Evolutionary conservation across 495 filamentous ascomycete genomes (phyloP).

Genomic region (Xylaria scruposa): DNA sequence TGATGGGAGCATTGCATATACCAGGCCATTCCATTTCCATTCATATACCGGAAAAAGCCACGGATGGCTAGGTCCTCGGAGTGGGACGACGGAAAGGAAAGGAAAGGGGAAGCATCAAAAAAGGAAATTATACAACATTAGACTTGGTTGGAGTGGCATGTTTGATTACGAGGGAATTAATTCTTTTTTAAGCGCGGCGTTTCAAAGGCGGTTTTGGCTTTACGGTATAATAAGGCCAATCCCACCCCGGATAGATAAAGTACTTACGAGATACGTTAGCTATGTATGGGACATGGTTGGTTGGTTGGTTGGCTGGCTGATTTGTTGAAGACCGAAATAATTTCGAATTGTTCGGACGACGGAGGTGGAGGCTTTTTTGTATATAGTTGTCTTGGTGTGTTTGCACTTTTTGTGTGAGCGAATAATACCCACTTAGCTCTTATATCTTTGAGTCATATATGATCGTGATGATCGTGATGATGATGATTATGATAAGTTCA

Average conservation of each 20-base stretch:
- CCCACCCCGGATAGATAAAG: background rate
- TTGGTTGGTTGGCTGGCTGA: too few relatives aligned
- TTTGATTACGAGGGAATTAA: background rate
- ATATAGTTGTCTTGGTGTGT: background rate
- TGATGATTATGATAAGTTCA: too few relatives aligned
- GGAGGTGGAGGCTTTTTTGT: background rate
- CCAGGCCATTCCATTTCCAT: conserved; percentile 12
- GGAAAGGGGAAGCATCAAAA: conserved; percentile 8
- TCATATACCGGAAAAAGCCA: conserved; percentile 1
- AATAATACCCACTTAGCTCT: conserved; percentile 9
- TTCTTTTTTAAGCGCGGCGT: conserved; percentile 16
- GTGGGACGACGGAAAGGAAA: background rate
- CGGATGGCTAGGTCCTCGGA: background rate
- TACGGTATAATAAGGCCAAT: conserved; percentile 4
- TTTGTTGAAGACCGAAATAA: too few relatives aligned
- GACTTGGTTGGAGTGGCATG: conserved; percentile 2
- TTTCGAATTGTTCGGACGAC: background rate
- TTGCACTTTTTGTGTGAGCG: background rate
- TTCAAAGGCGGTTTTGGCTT: background rate
- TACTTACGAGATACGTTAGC: background rate
- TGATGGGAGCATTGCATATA: conserved; percentile 21
- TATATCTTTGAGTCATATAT: background rate
- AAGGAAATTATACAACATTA: conserved; percentile 25
- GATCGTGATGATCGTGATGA: too few relatives aligned
- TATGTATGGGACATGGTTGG: background rate